Conservation (phyloP, 495 filamentous ascomycete species). For the Pyronema omphalodes region DNA sequence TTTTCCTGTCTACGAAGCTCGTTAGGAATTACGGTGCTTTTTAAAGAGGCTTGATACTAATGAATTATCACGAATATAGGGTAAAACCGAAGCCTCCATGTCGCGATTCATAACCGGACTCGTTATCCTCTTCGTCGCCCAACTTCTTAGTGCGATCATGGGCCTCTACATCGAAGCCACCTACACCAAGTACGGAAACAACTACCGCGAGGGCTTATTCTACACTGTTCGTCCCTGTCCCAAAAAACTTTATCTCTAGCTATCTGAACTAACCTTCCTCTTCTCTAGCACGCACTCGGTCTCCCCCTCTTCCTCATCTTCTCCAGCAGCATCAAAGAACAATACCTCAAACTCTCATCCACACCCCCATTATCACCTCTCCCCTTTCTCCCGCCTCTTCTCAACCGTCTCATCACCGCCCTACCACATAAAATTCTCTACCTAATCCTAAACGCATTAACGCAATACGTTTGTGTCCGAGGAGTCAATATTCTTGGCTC, state of each 20-base stretch:
- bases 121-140: constrained; percentile 66
- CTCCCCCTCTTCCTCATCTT: constrained; percentile 38
- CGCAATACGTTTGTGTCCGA: constrained; percentile 85
- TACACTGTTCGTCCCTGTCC: constrained; percentile 51
- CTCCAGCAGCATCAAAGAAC: constrained; percentile 31
- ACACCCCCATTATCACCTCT: constrained; percentile 12
- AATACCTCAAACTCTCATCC: constrained; percentile 27
- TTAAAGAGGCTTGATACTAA: too few relatives aligned
- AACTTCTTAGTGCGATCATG: constrained; percentile 81
- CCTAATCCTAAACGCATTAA: constrained; percentile 63
- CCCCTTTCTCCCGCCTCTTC: constrained; percentile 7
- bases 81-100: constrained; percentile 18
- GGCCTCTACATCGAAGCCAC: constrained; percentile 84
- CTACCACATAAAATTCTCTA: constrained; percentile 57
- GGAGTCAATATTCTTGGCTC: constrained; percentile 83
- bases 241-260: constrained; percentile 37
- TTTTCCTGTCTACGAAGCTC: constrained; percentile 1
- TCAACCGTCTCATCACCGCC: constrained; percentile 23
- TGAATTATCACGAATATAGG: constrained; percentile 7
- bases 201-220: constrained; percentile 94
- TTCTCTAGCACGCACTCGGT: constrained; percentile 15
- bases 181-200: constrained; percentile 64
- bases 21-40: too few relatives aligned
- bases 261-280: not conserved
- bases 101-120: constrained; percentile 53